Evolutionary conservation across 331 rosid species (phyloP), one percentile per base, ranked within the genome.

Genomic region (Quercus phellos): DNA sequence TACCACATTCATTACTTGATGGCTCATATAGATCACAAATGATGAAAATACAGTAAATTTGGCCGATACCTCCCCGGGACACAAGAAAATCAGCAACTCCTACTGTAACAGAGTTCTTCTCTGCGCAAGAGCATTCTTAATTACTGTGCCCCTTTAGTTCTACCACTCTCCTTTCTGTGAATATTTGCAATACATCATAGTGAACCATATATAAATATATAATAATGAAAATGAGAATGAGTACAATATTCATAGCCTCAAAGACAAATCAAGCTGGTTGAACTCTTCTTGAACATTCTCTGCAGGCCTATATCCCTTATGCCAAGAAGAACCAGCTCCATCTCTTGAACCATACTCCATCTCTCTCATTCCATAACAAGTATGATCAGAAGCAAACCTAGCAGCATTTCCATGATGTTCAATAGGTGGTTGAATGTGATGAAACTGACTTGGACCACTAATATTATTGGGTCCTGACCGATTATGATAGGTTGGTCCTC

Each of bases 191-290:
- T 10, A 21, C 64, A 58, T 43, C 30, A 56, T 16, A 42, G 14
- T 78, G 13, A 29, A 63, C 34, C 55, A 77, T 30, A 64, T 1
- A 6, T 73, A 73, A 38, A 38, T 38, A 38, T 38, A 8, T 38
- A 38, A 38, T 38, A 6, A 13, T 3, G 53, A 26, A 51, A 34
- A 63, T 34, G 53, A 46, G 16, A 46, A 46, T 3, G 4, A 46
- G 53, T 12, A 46, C 29, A 50, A 34, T 76, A 46, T 50, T 92
- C 84, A 94, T 56, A 95, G 94, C 88, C 94, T 88, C 34, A 92
- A 84, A 4, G 99, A 95, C 90, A 95, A 83, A 79, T 95, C 99
- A 75, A 95, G 93, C 32, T 91, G 93, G 69, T 82, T 72, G 77
- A 85, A 87, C 70, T 89, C 94, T 61, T 94, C 97, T 61, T 90